Percentiles rank a stretch among this genome's conserved stretches.
These are phyloP conservation scores for Tillandsia leiboldiana DNA, from an alignment of 176 grass and related monocot genomes.

Conservation along the genomic window DNA sequence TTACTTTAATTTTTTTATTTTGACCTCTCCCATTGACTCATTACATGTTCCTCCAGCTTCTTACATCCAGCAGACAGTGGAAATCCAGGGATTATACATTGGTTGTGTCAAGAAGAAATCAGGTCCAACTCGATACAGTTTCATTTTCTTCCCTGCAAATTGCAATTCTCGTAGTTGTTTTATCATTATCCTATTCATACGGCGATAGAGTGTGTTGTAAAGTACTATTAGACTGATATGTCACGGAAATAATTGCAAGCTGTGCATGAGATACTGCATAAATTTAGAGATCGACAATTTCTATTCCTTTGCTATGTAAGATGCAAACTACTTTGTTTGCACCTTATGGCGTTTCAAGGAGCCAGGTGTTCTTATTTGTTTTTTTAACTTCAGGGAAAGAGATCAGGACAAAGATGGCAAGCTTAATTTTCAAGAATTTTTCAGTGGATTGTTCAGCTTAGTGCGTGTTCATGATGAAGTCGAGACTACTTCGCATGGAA, in stretches of 20 bases:
- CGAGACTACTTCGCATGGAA: conserved; percentile 35
- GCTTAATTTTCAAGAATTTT: conserved; percentile 85
- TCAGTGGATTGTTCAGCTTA: conserved; percentile 75
- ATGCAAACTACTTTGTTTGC: not conserved
- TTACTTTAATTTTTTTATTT: conserved; percentile 22
- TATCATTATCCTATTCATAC: too few species aligned
- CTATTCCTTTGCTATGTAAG: conserved; percentile 1
- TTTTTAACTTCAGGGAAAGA: conserved; percentile 58
- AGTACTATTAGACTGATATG: too few species aligned
- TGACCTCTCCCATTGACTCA: conserved; percentile 23
- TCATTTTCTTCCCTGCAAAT: not conserved
- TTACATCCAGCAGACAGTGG: conserved; percentile 84
- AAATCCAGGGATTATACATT: conserved; percentile 65
- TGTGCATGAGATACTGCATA: too few species aligned
- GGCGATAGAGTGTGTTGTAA: too few species aligned
- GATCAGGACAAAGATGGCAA: conserved; percentile 81
- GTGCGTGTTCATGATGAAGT: conserved; percentile 63
- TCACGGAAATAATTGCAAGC: too few species aligned
- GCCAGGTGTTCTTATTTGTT: conserved; percentile 10
- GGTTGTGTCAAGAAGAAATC: conserved; percentile 92
- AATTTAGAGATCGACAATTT: too few species aligned
- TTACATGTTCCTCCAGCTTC: conserved; percentile 39
- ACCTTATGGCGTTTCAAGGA: not conserved
- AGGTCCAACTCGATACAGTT: conserved; percentile 30
- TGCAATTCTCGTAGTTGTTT: too few species aligned